Base-by-base conservation (phyloP, 192 early-diverging fungal genomes). In the Coemansia reversa region DNA sequence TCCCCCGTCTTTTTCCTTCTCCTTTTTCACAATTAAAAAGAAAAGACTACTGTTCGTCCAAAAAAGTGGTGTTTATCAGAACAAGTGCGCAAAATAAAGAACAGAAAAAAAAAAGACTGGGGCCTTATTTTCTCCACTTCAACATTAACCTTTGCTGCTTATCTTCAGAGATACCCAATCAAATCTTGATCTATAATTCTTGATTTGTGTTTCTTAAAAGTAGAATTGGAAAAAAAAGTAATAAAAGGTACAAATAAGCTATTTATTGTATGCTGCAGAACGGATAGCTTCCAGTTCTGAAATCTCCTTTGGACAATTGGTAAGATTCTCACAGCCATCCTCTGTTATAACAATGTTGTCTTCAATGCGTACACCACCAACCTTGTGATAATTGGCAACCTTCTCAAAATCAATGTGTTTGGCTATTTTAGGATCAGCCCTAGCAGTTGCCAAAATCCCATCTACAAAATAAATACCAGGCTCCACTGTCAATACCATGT, bases 351-450 rank as follows among this genome's bases (percentile, higher is more conserved):
- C 74, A 50, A 97, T 88, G 55, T 93, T 90, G 65, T 95, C 94
- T 66, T 97, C 95, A 55, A 97, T 93, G 49, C 93, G 85, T 32
- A 97, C 92, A 59, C 95, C 95, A 35, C 95, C 95, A n/a, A 95
- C 92, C 22, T 68, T 61, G 63, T 82, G 85, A 79, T 90, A 94
- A 14, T 81, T 72, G 42, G 83, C 75, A 12, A 97, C 69, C 6
- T 83, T 79, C 6, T 86, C 85, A 63, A 85, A 75, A 71, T 94
- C 83, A 50, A 97, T 73, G 59, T 81, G 89, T 65, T 85, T 55
- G 29, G 83, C 82, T 12, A 86, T 60, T 6, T 73, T 65, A 1
- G 89, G 84, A 54, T 86, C 73, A 1, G 81, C 68, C 28, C 88
- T 70, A 4, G 90, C 89, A 12, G 75, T 72, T 29, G 86, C 83